Conservation (phyloP, 768 basidiomycete species). For the Agaricus sinodeliciosus region DNA sequence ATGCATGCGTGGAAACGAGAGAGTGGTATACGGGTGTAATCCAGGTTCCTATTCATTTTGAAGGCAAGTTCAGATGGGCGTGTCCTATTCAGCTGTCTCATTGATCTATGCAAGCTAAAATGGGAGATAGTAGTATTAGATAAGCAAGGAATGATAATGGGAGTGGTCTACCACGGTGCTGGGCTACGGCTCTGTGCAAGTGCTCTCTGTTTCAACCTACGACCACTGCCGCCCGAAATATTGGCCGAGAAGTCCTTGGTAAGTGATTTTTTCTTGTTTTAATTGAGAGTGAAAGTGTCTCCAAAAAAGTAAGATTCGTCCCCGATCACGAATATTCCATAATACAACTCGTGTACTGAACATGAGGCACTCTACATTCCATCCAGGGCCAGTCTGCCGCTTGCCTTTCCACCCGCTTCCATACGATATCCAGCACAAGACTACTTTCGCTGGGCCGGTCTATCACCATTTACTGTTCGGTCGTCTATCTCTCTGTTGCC, state of each 20-base stretch:
- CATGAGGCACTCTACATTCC: constrained; percentile 41
- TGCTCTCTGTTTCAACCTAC: not conserved
- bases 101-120: constrained; percentile 3
- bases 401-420: not conserved
- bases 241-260: not conserved
- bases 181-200: not conserved
- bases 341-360: constrained; percentile 41
- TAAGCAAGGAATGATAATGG: constrained; percentile 1
- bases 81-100: constrained; percentile 4
- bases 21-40: no score
- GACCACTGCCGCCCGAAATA: not conserved
- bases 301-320: constrained; percentile 11
- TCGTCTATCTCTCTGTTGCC: not conserved
- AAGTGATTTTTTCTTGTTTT: constrained; percentile 10
- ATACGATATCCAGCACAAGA: not conserved
- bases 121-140: not conserved
- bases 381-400: constrained; percentile 1
- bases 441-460: not conserved
- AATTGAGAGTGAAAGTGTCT: constrained; percentile 12
- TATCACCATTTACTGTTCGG: not conserved
- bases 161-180: not conserved
- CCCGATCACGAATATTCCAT: constrained; percentile 19
- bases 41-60: not conserved
- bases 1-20: no score
- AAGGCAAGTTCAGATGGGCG: not conserved